Percentiles rank a stretch among this genome's conserved stretches.
Evolutionary conservation across 768 basidiomycete genomes (phyloP).

Genomic region (Chiua virens): DNA sequence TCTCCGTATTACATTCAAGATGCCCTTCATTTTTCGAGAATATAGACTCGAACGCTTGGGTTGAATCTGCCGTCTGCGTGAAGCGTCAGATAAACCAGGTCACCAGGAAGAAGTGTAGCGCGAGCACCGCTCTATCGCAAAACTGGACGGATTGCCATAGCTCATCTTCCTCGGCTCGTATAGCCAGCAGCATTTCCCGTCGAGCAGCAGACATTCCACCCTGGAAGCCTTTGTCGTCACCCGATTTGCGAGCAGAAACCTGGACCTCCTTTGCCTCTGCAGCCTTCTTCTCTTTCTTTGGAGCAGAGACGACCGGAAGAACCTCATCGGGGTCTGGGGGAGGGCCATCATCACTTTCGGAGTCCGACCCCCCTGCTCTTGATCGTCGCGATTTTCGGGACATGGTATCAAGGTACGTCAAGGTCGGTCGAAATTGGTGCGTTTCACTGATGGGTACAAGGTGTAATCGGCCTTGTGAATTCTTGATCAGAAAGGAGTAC

Average conservation of each 20-base stretch:
- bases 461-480: slow-evolving; percentile 60
- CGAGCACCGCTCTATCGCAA: slow-evolving; percentile 60
- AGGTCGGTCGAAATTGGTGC: slow-evolving; percentile 79
- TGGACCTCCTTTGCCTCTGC: slow-evolving; percentile 76
- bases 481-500: slow-evolving; percentile 9
- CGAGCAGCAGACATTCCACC: slow-evolving; percentile 70
- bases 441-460: slow-evolving; percentile 77
- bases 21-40: slow-evolving; percentile 56
- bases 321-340: slow-evolving; percentile 80
- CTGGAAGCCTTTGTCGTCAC: slow-evolving; percentile 61
- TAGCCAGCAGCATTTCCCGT: slow-evolving; percentile 74
- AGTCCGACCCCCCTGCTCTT: slow-evolving; percentile 50
- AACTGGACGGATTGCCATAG: slow-evolving; percentile 70
- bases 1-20: slow-evolving; percentile 55
- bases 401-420: slow-evolving; percentile 77
- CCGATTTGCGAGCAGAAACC: slow-evolving; percentile 65
- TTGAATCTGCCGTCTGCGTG: slow-evolving; percentile 59
- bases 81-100: slow-evolving; percentile 9
- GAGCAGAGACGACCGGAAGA: slow-evolving; percentile 36
- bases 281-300: slow-evolving; percentile 58
- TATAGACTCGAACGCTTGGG: slow-evolving; percentile 55
- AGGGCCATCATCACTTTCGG: slow-evolving; percentile 77
- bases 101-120: background rate
- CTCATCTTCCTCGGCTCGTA: slow-evolving; percentile 78
- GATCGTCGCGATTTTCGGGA: slow-evolving; percentile 61